Evolutionary conservation across 129 eudicot genomes (phyloP).

Genomic region (Centaurea solstitialis): DNA sequence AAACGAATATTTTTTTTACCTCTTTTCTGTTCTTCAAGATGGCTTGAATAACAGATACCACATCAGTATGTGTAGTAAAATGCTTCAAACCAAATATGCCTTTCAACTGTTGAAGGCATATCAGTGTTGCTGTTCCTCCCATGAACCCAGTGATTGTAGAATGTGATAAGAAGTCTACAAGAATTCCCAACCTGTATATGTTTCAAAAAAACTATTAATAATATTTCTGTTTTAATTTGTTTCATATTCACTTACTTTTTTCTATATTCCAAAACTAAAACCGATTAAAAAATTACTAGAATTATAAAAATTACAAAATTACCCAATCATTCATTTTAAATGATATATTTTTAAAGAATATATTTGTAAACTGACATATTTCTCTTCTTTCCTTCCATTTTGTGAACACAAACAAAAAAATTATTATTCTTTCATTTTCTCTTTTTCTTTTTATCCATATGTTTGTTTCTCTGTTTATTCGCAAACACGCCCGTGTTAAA

Average conservation of each 20-base stretch:
- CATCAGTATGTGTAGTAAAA: slow-evolving; percentile 66
- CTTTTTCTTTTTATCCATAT: too few relatives aligned
- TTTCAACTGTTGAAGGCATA: slow-evolving; percentile 78
- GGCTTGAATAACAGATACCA: slow-evolving; percentile 52
- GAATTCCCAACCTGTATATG: slow-evolving; percentile 62
- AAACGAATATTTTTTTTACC: slow-evolving; percentile 40
- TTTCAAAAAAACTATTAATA: neutral
- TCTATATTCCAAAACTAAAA: too few relatives aligned
- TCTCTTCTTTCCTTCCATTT: too few relatives aligned
- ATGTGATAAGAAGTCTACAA: slow-evolving; percentile 92
- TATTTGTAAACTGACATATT: too few relatives aligned
- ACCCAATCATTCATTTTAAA: too few relatives aligned
- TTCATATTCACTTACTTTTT: neutral
- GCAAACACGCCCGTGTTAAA: too few relatives aligned
- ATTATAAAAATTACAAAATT: too few relatives aligned
- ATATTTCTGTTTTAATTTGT: neutral
- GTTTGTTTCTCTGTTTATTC: too few relatives aligned
- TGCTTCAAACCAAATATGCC: slow-evolving; percentile 84
- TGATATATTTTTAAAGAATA: too few relatives aligned
- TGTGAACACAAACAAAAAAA: too few relatives aligned
- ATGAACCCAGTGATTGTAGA: slow-evolving; percentile 88
- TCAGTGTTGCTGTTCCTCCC: slow-evolving; percentile 90
- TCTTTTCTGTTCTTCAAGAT: slow-evolving; percentile 53
- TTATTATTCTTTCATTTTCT: too few relatives aligned
- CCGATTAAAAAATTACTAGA: too few relatives aligned